Evolutionary conservation across 768 basidiomycete genomes (phyloP).

Genomic region (Chlorophyllum brunneum): DNA sequence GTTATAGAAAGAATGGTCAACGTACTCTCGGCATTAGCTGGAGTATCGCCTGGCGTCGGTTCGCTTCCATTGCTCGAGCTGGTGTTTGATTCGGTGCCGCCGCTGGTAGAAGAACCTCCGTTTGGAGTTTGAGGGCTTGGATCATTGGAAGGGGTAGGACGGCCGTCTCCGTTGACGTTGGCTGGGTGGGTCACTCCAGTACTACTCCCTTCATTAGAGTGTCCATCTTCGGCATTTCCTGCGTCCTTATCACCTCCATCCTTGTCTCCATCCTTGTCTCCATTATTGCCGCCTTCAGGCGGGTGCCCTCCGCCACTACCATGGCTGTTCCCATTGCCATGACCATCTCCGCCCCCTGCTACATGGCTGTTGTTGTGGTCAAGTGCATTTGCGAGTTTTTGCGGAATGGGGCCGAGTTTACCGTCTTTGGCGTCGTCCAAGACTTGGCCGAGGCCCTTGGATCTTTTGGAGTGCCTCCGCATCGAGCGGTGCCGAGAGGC

Average conservation of each 20-base stretch:
- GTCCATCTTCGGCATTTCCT: neutral
- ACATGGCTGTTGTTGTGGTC: neutral
- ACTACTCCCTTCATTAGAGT: neutral
- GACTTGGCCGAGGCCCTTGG: neutral
- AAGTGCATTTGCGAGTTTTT: neutral
- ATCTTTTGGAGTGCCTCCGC: conserved; percentile 4
- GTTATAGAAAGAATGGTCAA: no score
- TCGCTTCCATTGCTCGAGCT: neutral
- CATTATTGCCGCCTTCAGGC: neutral
- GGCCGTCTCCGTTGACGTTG: neutral
- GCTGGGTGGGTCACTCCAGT: neutral
- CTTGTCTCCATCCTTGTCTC: neutral
- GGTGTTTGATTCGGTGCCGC: neutral
- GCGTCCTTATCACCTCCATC: neutral
- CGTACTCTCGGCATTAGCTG: neutral
- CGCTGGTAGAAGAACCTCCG: neutral
- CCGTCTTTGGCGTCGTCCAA: neutral
- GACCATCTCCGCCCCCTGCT: neutral
- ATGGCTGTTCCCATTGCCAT: neutral
- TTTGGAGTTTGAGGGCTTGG: neutral
- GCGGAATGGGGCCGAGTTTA: neutral
- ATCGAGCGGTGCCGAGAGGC: neutral
- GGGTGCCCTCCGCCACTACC: neutral
- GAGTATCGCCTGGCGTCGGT: neutral
- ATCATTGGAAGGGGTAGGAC: neutral